phyloP scores from a whole-genome alignment of 106 monocot species.

The Allium cepa region DNA sequence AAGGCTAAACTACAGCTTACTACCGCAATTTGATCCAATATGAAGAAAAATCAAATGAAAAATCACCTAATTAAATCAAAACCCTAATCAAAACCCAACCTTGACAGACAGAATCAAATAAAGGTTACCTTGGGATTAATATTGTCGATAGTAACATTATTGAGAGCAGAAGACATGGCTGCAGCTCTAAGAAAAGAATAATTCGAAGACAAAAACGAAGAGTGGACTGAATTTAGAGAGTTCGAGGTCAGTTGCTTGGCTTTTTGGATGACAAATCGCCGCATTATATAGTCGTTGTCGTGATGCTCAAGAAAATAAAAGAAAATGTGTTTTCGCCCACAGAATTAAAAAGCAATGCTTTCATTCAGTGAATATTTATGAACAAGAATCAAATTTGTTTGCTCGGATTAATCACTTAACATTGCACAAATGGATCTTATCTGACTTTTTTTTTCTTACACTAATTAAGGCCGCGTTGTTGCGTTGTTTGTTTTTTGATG shows the following conservation, averaged over 20 bases:
- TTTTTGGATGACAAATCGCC: constrained; percentile 44
- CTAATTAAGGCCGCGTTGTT: no score
- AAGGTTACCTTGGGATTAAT: constrained; percentile 79
- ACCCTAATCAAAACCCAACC: constrained; percentile 10
- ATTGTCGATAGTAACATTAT: constrained; percentile 39
- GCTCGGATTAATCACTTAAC: no score
- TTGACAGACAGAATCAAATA: neutral
- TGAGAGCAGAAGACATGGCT: constrained; percentile 8
- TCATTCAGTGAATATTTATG: no score
- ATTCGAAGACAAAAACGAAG: neutral
- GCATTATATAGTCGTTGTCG: constrained; percentile 9
- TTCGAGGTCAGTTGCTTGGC: constrained; percentile 19
- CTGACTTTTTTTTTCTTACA: no score
- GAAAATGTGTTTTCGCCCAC: neutral
- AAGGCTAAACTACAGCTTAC: neutral
- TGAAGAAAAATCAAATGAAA: constrained; percentile 3
- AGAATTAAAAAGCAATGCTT: no score
- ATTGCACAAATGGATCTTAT: no score
- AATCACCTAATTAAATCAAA: neutral
- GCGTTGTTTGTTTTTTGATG: no score
- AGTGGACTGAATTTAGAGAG: constrained; percentile 1
- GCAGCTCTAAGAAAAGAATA: constrained; percentile 10
- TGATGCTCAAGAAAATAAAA: neutral
- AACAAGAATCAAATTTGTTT: no score
- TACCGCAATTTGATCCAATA: neutral